phyloP scores from a whole-genome alignment of 2,329 filamentous ascomycete genomes.

The Neonectria faginata region DNA sequence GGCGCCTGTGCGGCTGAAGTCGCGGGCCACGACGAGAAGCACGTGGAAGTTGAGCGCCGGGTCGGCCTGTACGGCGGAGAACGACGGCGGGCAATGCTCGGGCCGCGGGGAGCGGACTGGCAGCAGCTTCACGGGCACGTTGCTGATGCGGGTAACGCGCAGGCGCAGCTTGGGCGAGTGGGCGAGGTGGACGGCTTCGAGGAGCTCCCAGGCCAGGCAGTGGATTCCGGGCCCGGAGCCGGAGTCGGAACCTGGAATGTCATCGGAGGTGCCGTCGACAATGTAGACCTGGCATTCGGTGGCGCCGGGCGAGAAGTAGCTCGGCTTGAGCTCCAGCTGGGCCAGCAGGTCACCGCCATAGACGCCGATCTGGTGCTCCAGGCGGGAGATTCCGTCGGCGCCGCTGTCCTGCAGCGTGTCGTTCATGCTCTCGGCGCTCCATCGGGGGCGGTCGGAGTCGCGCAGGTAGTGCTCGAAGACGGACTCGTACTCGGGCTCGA shows the following conservation, averaged over 20 bases:
- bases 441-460: conserved; percentile 23
- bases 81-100: background rate
- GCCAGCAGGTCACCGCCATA: conserved; percentile 8
- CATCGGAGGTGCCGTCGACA: conserved; percentile 7
- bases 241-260: background rate
- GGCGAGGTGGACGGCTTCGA: conserved; percentile 12
- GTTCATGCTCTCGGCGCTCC: conserved; percentile 24
- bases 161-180: conserved; percentile 13
- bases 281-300: conserved; percentile 24
- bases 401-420: conserved; percentile 16
- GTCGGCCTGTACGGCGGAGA: conserved; percentile 23
- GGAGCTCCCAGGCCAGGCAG: conserved; percentile 25
- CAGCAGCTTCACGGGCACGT: background rate
- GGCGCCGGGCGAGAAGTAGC: conserved; percentile 2
- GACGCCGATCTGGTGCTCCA: conserved; percentile 8
- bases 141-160: conserved; percentile 22
- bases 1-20: conserved; percentile 17
- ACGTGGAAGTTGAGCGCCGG: conserved; percentile 15
- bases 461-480: conserved; percentile 28
- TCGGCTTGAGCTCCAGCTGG: conserved; percentile 3
- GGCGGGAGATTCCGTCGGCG: background rate
- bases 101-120: background rate
- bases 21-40: conserved; percentile 25
- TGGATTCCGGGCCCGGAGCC: conserved; percentile 18
- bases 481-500: conserved; percentile 16